These are phyloP conservation scores for Fusarium nisikadoi DNA, from an alignment of 2,329 filamentous ascomycete genomes.

Conservation along the genomic window DNA sequence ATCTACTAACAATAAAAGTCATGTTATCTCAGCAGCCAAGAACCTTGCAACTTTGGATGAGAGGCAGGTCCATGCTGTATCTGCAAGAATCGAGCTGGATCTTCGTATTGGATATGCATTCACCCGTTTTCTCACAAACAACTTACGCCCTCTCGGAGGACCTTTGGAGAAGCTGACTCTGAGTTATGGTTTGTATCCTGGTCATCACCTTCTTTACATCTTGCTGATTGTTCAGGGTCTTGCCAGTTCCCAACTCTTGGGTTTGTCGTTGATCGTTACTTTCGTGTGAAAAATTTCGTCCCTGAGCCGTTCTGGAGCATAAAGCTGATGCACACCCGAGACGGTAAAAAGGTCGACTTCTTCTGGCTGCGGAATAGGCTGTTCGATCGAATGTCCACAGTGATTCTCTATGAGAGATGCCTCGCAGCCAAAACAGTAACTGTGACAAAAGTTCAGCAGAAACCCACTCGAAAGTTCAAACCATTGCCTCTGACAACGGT, in stretches of 20 bases:
- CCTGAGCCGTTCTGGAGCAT: conserved; percentile 95
- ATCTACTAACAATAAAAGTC: conserved; percentile 59
- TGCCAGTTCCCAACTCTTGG: conserved; percentile 97
- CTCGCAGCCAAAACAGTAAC: conserved; percentile 79
- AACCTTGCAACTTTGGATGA: conserved; percentile 84
- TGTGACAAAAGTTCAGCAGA: conserved; percentile 87
- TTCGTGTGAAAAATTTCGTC: conserved; percentile 92
- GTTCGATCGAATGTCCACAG: conserved; percentile 85
- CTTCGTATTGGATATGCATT: conserved; percentile 92
- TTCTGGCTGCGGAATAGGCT: conserved; percentile 83
- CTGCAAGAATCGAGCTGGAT: conserved; percentile 90
- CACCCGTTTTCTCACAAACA: conserved; percentile 85
- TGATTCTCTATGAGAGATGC: conserved; percentile 87
- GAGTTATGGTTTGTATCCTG: conserved; percentile 75
- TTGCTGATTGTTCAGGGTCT: conserved; percentile 65
- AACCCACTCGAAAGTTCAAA: conserved; percentile 93
- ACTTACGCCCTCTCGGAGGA: conserved; percentile 77
- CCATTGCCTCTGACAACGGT: conserved; percentile 94
- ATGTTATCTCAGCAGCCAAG: conserved; percentile 85
- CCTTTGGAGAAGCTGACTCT: conserved; percentile 73
- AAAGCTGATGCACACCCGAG: conserved; percentile 81
- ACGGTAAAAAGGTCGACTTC: conserved; percentile 84
- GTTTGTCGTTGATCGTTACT: conserved; percentile 96
- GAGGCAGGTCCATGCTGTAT: conserved; percentile 85
- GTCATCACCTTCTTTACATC: neutral